These are phyloP conservation scores for Diaporthe citri DNA, from an alignment of 2,329 filamentous ascomycete genomes.

Conservation along the genomic window DNA sequence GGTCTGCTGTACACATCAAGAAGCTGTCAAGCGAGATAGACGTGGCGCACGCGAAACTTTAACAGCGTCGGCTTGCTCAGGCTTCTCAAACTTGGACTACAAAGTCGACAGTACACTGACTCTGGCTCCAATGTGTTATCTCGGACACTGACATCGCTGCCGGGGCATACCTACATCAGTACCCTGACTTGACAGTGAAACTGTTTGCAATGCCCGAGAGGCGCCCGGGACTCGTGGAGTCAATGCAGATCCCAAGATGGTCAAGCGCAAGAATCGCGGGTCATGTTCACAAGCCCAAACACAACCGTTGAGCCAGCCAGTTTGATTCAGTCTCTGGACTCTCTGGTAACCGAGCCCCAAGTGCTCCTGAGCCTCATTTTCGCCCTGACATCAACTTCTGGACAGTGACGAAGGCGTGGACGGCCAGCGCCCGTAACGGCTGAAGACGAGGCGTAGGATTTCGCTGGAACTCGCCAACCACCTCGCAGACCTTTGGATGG, in stretches of 20 bases:
- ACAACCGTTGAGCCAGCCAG: conserved; percentile 18
- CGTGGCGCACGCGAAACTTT: conserved; percentile 1
- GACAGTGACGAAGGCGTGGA: neutral
- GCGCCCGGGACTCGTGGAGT: conserved; percentile 28
- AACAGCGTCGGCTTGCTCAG: neutral
- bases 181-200: conserved; percentile 22
- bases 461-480: conserved; percentile 23
- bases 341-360: neutral
- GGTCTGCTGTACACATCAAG: conserved; percentile 5
- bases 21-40: conserved; percentile 1
- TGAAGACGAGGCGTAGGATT: conserved; percentile 26
- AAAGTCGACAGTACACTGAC: neutral
- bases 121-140: neutral
- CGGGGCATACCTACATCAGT: conserved; percentile 2
- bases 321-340: neutral
- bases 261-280: conserved; percentile 20
- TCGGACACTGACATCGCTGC: conserved; percentile 4
- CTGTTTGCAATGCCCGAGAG: conserved; percentile 7
- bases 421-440: conserved; percentile 1
- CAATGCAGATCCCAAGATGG: conserved; percentile 29
- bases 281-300: conserved; percentile 11
- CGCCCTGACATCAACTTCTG: conserved; percentile 6
- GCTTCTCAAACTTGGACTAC: neutral
- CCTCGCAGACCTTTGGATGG: conserved; percentile 24
- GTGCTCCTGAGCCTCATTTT: conserved; percentile 16